phyloP scores from a whole-genome alignment of 306 rosid species.

The Fragaria iinumae region DNA sequence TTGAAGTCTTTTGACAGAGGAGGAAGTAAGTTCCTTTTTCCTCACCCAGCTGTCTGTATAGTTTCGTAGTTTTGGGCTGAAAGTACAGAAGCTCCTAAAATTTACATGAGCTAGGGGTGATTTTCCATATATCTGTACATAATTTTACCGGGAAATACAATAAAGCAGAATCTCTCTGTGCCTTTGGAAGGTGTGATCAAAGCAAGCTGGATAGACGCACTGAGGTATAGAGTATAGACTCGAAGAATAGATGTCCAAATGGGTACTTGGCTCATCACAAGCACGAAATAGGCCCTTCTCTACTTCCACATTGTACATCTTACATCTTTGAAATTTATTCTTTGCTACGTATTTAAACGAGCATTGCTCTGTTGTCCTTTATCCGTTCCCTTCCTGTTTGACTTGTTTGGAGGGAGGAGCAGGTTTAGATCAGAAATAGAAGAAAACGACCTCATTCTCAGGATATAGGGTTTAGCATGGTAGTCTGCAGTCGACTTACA shows the following conservation, averaged over 20 bases:
- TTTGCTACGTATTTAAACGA: too few relatives aligned
- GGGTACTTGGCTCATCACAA: neutral
- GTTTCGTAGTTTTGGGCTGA: constrained; percentile 6
- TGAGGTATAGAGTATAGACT: neutral
- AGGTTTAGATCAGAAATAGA: too few relatives aligned
- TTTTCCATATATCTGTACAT: constrained; percentile 20
- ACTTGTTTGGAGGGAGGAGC: too few relatives aligned
- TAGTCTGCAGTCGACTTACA: too few relatives aligned
- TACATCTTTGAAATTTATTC: neutral
- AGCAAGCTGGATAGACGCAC: neutral
- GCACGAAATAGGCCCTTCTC: neutral
- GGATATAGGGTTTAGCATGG: too few relatives aligned
- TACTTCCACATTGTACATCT: neutral
- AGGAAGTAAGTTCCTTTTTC: constrained; percentile 2
- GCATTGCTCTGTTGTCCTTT: too few relatives aligned
- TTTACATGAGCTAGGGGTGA: constrained; percentile 12
- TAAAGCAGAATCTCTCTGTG: neutral
- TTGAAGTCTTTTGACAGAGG: neutral
- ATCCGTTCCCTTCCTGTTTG: neutral
- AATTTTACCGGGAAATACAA: constrained; percentile 13
- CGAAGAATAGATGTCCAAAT: neutral
- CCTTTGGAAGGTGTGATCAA: neutral
- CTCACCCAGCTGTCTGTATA: constrained; percentile 14
- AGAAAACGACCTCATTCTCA: too few relatives aligned
- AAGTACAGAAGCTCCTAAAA: constrained; percentile 13